Conservation (phyloP, 2,329 filamentous ascomycete genomes). For the Pseudogymnoascus sp. region DNA sequence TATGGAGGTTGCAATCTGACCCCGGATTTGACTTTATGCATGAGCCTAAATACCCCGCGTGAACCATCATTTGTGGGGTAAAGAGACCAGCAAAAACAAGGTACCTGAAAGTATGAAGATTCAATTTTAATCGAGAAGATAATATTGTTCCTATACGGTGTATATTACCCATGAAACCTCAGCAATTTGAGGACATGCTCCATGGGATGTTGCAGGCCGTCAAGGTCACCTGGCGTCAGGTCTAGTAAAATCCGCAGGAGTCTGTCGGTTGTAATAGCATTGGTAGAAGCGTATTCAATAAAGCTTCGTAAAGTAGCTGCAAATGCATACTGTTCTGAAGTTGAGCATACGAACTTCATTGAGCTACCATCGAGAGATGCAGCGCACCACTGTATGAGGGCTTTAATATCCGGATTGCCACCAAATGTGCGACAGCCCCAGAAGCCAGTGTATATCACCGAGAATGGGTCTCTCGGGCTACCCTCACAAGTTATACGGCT, state of each 20-base stretch:
- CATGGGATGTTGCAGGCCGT: background rate
- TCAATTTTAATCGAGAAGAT: background rate
- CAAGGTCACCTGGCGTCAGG: background rate
- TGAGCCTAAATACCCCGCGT: background rate
- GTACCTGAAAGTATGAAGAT: background rate
- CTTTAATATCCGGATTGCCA: background rate
- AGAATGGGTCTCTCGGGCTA: background rate
- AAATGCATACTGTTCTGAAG: background rate
- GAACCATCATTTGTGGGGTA: background rate
- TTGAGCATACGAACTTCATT: background rate
- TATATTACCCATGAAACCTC: background rate
- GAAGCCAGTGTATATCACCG: conserved; percentile 1
- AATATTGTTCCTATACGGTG: background rate
- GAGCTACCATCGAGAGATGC: background rate
- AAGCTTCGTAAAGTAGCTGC: background rate
- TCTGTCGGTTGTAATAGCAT: background rate
- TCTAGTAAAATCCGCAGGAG: background rate
- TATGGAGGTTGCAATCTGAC: background rate
- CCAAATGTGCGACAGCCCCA: background rate
- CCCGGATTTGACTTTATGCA: background rate
- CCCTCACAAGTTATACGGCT: background rate
- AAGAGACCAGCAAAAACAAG: background rate
- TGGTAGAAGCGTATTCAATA: background rate
- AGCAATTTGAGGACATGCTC: background rate
- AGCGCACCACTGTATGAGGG: background rate